Evolutionary conservation across 257 asterid species (phyloP).

Genomic region (Osmanthus fragrans): DNA sequence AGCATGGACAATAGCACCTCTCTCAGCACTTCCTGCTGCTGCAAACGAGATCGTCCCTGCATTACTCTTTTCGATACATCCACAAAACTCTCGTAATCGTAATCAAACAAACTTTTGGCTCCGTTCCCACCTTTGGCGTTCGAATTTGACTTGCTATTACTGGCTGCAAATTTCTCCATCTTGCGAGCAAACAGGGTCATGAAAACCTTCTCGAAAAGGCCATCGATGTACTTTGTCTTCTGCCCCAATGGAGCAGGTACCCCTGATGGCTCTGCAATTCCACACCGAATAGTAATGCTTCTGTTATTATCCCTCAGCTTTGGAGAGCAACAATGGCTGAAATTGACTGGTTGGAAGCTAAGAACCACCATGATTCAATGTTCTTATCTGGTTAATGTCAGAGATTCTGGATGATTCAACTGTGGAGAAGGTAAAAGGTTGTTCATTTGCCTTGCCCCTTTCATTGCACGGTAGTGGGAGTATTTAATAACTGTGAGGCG

Average conservation of each 20-base stretch:
- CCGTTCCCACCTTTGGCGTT: constrained; percentile 4
- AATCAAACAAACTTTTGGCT: constrained; percentile 61
- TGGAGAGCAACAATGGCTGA: constrained; percentile 17
- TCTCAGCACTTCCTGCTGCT: constrained; percentile 83
- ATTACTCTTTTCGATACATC: constrained; percentile 69
- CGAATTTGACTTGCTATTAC: neutral
- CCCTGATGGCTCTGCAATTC: constrained; percentile 87
- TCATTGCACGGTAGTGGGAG: neutral
- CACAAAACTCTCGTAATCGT: constrained; percentile 82
- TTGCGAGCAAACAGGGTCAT: constrained; percentile 80
- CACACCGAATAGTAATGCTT: constrained; percentile 46
- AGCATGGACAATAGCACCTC: constrained; percentile 91
- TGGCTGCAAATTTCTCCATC: constrained; percentile 73
- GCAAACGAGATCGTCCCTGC: constrained; percentile 67
- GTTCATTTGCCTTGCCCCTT: neutral
- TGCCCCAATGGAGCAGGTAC: constrained; percentile 88
- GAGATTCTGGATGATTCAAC: neutral
- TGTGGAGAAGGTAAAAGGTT: neutral
- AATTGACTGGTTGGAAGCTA: constrained; percentile 41
- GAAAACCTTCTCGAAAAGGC: constrained; percentile 73
- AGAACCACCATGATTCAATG: constrained; percentile 43
- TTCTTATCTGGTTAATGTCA: neutral
- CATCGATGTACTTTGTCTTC: constrained; percentile 86
- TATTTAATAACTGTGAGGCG: constrained; percentile 11
- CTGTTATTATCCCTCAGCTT: neutral